Base-by-base conservation (phyloP, 1,284 basidiomycete species). In the Exobasidium rhododendri region DNA sequence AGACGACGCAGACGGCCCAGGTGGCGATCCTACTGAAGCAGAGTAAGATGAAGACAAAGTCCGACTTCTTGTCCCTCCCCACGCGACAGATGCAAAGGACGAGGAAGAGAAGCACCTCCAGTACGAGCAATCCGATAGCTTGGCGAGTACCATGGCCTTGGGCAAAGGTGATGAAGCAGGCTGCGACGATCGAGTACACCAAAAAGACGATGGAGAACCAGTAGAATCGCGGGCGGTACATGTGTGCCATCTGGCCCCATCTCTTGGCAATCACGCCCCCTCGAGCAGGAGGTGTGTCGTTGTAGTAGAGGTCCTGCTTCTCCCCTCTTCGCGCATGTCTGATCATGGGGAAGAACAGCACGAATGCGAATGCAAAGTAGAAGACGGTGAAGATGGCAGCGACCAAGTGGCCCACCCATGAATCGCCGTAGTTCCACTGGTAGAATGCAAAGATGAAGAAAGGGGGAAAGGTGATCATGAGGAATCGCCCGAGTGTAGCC, bases 31-130 rank as follows among this genome's bases (percentile, higher is more conserved):
- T 70, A 63, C 74, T 72, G 30, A 73, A 47, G n/a, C 68, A 26
- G 2, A 77, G 60, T 14, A 79, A 47, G 56, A 72, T 70, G 62
- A 71, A 73, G n/a, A 77, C 71, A 55, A 67, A 70, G 61, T 79
- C 71, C 46, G 61, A 66, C 55, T 69, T 68, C 52, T 65, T 70
- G 62, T 77, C 72, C 5, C 73, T 62, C 2, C 68, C 75, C 0
- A 76, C 76, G 1, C 77, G 62, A 28, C 70, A 67, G 47, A 73
- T 60, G 57, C 71, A 64, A 32, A 78, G 64, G 47, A 66, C 63
- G 2, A 70, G 35, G 49, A 77, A 71, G 49, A 74, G 69, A 30
- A 80, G 58, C 52, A 73, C n/a, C 24, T 79, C 76, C 10, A 75
- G 64, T 29, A 65, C 70, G 3, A 66, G 67, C 7, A 75, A 61